phyloP scores from a whole-genome alignment of 805 yeast genomes.

The Yarrowia sp. region DNA sequence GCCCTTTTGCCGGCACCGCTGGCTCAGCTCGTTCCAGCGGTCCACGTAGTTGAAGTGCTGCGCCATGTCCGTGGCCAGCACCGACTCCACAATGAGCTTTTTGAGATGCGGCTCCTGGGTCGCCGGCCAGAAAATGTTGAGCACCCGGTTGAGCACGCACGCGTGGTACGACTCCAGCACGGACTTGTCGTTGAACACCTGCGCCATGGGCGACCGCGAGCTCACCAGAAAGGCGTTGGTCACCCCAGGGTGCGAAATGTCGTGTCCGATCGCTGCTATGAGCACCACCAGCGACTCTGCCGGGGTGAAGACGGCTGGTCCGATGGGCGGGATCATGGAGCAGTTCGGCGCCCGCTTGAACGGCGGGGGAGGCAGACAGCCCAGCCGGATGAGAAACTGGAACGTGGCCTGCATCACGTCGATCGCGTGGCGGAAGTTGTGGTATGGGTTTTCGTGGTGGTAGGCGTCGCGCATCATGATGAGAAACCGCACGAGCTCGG shows the following conservation, averaged over 20 bases:
- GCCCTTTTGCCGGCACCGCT: slow-evolving; percentile 14
- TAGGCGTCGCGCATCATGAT: slow-evolving; percentile 78
- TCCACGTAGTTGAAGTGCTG: slow-evolving; percentile 69
- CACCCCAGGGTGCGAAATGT: slow-evolving; percentile 96
- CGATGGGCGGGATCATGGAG: slow-evolving; percentile 8
- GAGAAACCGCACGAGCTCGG: slow-evolving; percentile 64
- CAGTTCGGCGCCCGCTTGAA: slow-evolving; percentile 28
- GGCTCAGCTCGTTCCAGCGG: slow-evolving; percentile 21
- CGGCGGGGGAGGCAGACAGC: slow-evolving; percentile 47
- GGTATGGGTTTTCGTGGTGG: slow-evolving; percentile 86
- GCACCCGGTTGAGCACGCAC: slow-evolving; percentile 62
- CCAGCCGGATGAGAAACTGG: slow-evolving; percentile 56
- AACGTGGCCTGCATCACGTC: slow-evolving; percentile 93
- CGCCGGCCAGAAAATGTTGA: slow-evolving; percentile 61
- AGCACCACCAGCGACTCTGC: slow-evolving; percentile 65
- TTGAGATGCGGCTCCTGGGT: slow-evolving; percentile 40
- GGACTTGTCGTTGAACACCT: slow-evolving; percentile 66
- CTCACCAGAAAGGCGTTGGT: slow-evolving; percentile 74
- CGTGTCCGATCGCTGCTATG: slow-evolving; percentile 91
- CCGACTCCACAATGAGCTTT: slow-evolving; percentile 52
- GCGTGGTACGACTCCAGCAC: slow-evolving; percentile 85
- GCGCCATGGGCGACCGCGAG: slow-evolving; percentile 67
- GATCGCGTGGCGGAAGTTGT: slow-evolving; percentile 93
- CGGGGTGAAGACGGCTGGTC: slow-evolving; percentile 45
- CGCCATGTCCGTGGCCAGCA: slow-evolving; percentile 94